Evolutionary conservation across 2,329 filamentous ascomycete species (phyloP), one percentile per base, ranked within the genome.

Genomic region (Aspergillus viridinutans): DNA sequence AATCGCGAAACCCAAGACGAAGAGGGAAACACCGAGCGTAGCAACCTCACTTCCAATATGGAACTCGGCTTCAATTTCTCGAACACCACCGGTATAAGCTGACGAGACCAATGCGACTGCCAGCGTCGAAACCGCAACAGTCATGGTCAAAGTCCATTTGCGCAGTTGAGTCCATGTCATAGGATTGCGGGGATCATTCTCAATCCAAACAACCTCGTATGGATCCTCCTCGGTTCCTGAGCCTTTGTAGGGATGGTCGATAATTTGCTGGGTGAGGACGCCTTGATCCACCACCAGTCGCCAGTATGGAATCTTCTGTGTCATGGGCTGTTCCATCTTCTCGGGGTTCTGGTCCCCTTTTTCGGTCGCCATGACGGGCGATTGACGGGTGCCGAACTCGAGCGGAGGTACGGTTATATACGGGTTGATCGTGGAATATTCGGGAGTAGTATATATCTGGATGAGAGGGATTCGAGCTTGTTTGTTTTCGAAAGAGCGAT

Each of bases 171-270:
- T 56, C 29, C 73, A 74, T 12, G 65, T 64, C 64, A 77, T 70
- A 3, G 77, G 76, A 52, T 79, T 75, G 29, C 75, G 82, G 9
- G 82, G 81, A 69, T 92, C 89, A 53, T 84, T 72, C 20, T 83
- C 81, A 23, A 90, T 81, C 74, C 87, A 92, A 55, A 84, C 82
- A 61, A 91, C 87, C 32, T 85, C 73, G 61, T 83, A 91, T 1
- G 89, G 89, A 43, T 87, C 83, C 47, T 87, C 83, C 8, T 78
- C 69, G 1, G 88, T 91, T 58, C 89, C 89, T 12, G 80, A 71
- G 26, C 86, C 86, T 17, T 72, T 67, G 64, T 88, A 89, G 3
- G 74, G 69, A 69, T 83, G 77, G 52, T 81, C 75, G 49, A 86
- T 72, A 8, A 87, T 81, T 53, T 81, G 79, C 49, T 80, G 76